Evolutionary conservation across 495 filamentous ascomycete species (phyloP), one percentile per base, ranked within the genome.

Genomic region (Hypoxylon rickii): DNA sequence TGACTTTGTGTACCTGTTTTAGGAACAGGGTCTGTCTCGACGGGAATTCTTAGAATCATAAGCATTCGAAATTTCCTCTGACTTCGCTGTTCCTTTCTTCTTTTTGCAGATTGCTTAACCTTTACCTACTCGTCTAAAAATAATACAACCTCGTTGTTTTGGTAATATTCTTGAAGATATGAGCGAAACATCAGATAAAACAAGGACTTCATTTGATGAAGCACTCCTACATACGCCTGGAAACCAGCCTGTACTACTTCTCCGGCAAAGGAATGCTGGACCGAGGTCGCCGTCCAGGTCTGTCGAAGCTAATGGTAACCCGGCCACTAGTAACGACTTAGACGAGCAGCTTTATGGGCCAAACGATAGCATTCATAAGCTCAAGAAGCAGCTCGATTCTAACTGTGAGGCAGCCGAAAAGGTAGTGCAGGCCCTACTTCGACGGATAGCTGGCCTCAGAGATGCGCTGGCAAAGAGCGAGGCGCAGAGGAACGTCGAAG

Each of bases 1-100:
- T 51, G 40, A 42, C 44, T 61, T 53, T 32, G 12, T 5, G 50
- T 55, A 15, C 51, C 40, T 51, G 33, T 33, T 41, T 29, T 46
- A 17, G 17, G 8, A 18, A 17, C 44, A 15, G 7, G 17, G 13
- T 3, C 8, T 33, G 15, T 16, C 40, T 12, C 15, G 10, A 22
- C 7, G 33, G 24, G 21, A 44, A 13, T 12, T 11, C 8, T 36
- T 21, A 15, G 36, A 17, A 32, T 47, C 26, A 38, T 13, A 15
- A 49, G 20, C 7, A 36, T 13, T n/a, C n/a, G 32, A 7, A 34
- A n/a, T 13, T 3, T 34, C n/a, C 34, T 13, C 15, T 15, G 18
- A 38, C 34, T 15, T 10, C 18, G 34, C 12, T 36, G 13, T 36
- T n/a, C n/a, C 32, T 12, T 10, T 36, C 41, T 20, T 37, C 31